These are phyloP conservation scores for Trichoderma guizhouense DNA, from an alignment of 2,329 filamentous ascomycete genomes.

Conservation along the genomic window DNA sequence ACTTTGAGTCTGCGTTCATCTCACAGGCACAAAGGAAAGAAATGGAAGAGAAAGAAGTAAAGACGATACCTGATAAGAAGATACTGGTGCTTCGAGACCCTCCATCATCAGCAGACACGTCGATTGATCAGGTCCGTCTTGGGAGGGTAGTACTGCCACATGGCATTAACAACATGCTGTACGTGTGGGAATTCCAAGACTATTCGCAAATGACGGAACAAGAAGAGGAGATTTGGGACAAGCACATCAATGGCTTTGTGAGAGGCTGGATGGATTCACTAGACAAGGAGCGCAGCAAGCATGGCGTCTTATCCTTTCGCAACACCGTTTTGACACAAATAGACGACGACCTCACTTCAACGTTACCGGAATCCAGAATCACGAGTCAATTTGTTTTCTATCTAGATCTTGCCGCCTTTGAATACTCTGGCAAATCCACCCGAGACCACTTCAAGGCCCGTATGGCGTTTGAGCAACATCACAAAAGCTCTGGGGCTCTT, in stretches of 20 bases:
- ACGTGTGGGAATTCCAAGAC: not conserved
- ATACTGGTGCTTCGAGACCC: not conserved
- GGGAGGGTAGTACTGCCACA: not conserved
- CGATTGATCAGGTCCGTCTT: not conserved
- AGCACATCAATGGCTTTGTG: not conserved
- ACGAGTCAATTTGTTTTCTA: not conserved
- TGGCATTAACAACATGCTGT: not conserved
- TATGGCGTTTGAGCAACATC: not conserved
- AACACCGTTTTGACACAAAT: not conserved
- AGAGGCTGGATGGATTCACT: not conserved
- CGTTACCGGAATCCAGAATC: not conserved
- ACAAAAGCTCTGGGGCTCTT: not conserved
- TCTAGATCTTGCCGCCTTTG: not conserved
- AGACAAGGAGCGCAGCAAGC: not conserved
- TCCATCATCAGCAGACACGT: not conserved
- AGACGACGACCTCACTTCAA: not conserved
- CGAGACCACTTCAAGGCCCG: not conserved
- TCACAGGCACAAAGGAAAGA: not conserved
- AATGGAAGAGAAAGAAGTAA: not conserved
- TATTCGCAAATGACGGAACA: not conserved
- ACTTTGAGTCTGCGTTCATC: not conserved
- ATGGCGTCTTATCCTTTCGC: conserved; percentile 1
- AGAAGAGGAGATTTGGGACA: not conserved
- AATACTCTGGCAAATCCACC: not conserved
- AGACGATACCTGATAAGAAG: not conserved